Base-by-base conservation (phyloP, 2,329 filamentous ascomycete species). In the Clarireedia monteithiana region DNA sequence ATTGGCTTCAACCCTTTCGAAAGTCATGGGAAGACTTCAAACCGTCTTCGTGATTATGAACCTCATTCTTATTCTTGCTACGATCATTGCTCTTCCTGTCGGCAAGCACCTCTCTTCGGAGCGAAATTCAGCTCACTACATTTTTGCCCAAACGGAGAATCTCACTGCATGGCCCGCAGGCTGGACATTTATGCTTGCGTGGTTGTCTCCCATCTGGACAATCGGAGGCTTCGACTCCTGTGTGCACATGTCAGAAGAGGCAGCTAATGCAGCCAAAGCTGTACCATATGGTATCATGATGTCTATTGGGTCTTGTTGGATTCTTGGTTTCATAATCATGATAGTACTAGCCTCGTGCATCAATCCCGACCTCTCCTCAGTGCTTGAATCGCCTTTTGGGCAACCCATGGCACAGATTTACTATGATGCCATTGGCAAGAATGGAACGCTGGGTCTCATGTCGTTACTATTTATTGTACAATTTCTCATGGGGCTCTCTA, bases 141-240 rank as follows among this genome's bases (percentile, higher is more conserved):
- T 85, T 36, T 85, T 84, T 62, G 72, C 74, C 0, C 70, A 78
- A n/a, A 71, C 76, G 1, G 75, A 78, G 15, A 84, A 85, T 61
- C 67, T 80, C 2, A 82, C 80, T 0, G 76, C 75, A 0, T 85
- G 82, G 79, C 77, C 79, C 3, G 73, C 72, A 0, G 77, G 78
- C 0, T 81, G 79, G 77, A 71, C 77, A 0, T 84, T 84, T 61
- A 81, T 85, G 71, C 69, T 84, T 2, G 71, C 78, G 0, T 84
- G 81, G 79, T 70, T 85, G 20, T 75, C 73, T 30, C 82, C 82
- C 0, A 84, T 85, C 58, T 85, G 82, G 82, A 81, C 80, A 0
- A 78, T 79, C 39, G 73, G 73, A n/a, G 75, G 73, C 1, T 83
- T 83, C 59, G 80, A 83, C 62, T 76, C 74, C 2, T 82, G 79